Conservation (phyloP, 1,284 basidiomycete species). For the Xerocomus amazonicus region DNA sequence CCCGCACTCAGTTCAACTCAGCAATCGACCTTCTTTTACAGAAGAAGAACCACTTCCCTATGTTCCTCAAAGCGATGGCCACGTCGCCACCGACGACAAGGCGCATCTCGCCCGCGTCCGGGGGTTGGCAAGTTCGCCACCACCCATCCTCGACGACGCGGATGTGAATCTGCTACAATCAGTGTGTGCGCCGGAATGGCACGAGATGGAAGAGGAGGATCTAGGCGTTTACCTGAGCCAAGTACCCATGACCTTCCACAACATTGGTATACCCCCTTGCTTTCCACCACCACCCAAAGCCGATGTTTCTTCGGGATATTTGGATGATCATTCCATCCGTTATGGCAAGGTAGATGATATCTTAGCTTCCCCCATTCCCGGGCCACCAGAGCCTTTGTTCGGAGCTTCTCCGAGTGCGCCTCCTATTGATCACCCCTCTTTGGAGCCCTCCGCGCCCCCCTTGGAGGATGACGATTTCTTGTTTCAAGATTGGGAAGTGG, state of each 20-base stretch:
- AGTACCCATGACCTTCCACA: conserved; percentile 3
- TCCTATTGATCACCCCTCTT: conserved; percentile 22
- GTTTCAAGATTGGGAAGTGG: conserved; percentile 23
- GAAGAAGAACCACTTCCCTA: conserved; percentile 26
- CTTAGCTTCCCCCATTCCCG: conserved; percentile 28
- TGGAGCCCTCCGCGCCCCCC: conserved; percentile 37
- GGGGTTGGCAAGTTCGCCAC: conserved; percentile 54
- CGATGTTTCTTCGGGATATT: conserved; percentile 36
- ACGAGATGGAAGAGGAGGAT: conserved; percentile 26
- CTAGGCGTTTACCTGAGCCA: conserved; percentile 7
- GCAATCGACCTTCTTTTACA: conserved; percentile 1
- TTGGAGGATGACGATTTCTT: conserved; percentile 30
- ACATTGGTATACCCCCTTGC: conserved; percentile 17
- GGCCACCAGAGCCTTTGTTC: conserved; percentile 45
- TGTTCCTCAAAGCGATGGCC: conserved; percentile 41
- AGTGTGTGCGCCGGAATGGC: conserved; percentile 29
- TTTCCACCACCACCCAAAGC: conserved; percentile 41
- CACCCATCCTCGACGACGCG: conserved; percentile 1
- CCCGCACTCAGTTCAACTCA: conserved; percentile 2
- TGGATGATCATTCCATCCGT: conserved; percentile 42
- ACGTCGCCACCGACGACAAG: conserved; percentile 77
- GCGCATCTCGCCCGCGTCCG: conserved; percentile 54
- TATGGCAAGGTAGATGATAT: conserved; percentile 37
- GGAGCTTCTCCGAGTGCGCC: conserved; percentile 36
- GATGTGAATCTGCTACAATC: neutral